A percentile compares a stretch with the other conserved stretches of the same genome.
Conservation (phyloP, 768 basidiomycete species). For the Termitomyces eurrhizus region DNA sequence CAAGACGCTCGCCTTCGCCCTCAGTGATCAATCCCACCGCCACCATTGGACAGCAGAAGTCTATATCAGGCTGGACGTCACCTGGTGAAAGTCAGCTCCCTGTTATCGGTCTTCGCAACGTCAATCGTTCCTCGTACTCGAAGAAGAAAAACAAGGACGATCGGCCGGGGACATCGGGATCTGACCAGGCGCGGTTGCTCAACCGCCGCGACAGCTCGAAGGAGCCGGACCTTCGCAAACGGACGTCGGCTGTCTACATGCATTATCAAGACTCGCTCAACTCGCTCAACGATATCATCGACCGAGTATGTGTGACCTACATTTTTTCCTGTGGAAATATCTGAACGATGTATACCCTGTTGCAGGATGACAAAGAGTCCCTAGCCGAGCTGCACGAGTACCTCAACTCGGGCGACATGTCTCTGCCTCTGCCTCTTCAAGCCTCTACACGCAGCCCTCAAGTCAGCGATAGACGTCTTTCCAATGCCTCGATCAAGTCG, state of each 20-base stretch:
- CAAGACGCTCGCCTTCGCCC: slow-evolving; percentile 46
- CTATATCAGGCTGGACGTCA: slow-evolving; percentile 17
- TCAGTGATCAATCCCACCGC: slow-evolving; percentile 20
- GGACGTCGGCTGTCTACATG: slow-evolving; percentile 54
- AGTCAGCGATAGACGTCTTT: slow-evolving; percentile 25
- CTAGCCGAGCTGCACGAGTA: slow-evolving; percentile 73
- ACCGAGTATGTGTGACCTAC: slow-evolving; percentile 49
- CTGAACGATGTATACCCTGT: slow-evolving; percentile 1
- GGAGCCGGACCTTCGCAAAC: slow-evolving; percentile 10
- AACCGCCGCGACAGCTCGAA: slow-evolving; percentile 18
- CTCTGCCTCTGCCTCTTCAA: slow-evolving; percentile 21
- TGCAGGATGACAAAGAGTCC: slow-evolving; percentile 71
- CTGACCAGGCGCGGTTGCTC: slow-evolving; percentile 47
- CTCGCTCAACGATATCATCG: slow-evolving; percentile 77
- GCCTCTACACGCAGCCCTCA: slow-evolving; percentile 16
- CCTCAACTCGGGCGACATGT: slow-evolving; percentile 33
- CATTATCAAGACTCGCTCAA: slow-evolving; percentile 81
- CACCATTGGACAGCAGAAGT: slow-evolving; percentile 10
- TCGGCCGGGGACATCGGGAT: slow-evolving; percentile 65
- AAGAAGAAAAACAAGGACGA: slow-evolving; percentile 33
- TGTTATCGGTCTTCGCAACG: slow-evolving; percentile 32
- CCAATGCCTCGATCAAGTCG: slow-evolving; percentile 40
- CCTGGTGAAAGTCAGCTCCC: slow-evolving; percentile 18
- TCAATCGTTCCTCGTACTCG: slow-evolving; percentile 49
- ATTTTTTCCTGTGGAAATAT: not conserved